Percentiles rank a stretch among this genome's conserved stretches.
Conservation (phyloP, 2,329 filamentous ascomycete genomes). For the Sporothrix pallida region DNA sequence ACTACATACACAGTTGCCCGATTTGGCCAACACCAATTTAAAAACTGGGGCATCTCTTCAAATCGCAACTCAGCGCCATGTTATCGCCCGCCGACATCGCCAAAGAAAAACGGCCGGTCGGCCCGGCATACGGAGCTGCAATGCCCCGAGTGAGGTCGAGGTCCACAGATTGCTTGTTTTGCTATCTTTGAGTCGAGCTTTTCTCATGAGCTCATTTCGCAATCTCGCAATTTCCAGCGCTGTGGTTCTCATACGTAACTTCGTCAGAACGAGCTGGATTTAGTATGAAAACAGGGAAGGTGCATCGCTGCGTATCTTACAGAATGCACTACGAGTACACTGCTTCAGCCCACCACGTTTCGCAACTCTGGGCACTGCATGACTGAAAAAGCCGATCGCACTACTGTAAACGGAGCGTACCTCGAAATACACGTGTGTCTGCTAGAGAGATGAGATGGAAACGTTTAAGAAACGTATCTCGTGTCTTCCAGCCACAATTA, state of each 20-base stretch:
- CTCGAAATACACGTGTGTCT: not conserved
- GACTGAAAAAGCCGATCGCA: not conserved
- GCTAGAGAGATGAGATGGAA: not conserved
- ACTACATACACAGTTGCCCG: constrained; percentile 20
- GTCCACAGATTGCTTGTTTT: not conserved
- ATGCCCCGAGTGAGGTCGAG: not conserved
- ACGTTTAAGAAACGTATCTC: not conserved
- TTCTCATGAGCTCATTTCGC: not conserved
- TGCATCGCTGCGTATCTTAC: not conserved
- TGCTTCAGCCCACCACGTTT: not conserved
- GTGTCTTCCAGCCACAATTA: too few relatives aligned
- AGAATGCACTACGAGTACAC: not conserved
- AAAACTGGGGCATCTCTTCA: not conserved
- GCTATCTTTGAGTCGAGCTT: not conserved
- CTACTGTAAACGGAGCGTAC: not conserved
- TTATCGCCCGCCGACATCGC: constrained; percentile 27
- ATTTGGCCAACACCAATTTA: not conserved
- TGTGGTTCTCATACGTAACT: not conserved
- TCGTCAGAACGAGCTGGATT: not conserved
- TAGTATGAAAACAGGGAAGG: not conserved
- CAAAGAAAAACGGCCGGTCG: constrained; percentile 17
- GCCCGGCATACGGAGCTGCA: constrained; percentile 20
- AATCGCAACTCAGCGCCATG: not conserved
- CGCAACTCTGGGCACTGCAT: not conserved
- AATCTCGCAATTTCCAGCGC: not conserved